Evolutionary conservation across 2,329 filamentous ascomycete species (phyloP), one percentile per base, ranked within the genome.

Genomic region (Didymella sp.): DNA sequence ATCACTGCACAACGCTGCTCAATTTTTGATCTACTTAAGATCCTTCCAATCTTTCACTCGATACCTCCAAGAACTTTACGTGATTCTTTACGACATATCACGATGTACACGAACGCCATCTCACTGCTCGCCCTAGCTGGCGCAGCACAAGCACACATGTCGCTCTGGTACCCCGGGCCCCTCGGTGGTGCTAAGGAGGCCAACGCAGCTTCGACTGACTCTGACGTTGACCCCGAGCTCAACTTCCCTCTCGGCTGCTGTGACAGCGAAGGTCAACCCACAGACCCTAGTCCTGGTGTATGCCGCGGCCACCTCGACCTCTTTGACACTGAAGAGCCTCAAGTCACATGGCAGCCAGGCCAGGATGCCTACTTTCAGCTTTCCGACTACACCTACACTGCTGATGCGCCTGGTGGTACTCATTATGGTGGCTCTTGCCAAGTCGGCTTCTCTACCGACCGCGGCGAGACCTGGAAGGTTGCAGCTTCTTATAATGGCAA

Each of bases 391-490:
- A 79, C 76, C 55, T 61, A 71, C 28, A 64, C 64, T 48, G 50
- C 63, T 3, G 64, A 62, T 15, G 62, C 66, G 1, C 68, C 72
- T 35, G 69, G 69, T 2, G 70, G 76, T 13, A 81, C 78, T 37
- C 80, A 82, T 61, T 79, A 74, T 50, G 80, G 80, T 49, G 80
- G 80, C 30, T 77, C 74, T 9, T 81, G 80, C 64, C 79, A 81
- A 61, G 76, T 79, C 8, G 80, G 79, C 6, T 78, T 80, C 64
- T 78, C 74, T 15, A 66, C 69, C 19, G 79, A 82, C 57, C 67
- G 70, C 31, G 79, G 79, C 51, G 66, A 75, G 50, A 80, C 75
- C 1, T 81, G 80, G 72, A 76, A 76, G 48, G 76, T 80, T 5
- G 78, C 76, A 4, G 77, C 75, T 11, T 78, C 74, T 9, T 82